Base-by-base conservation (phyloP, 2,329 filamentous ascomycete species). In the Colletotrichum godetiae region DNA sequence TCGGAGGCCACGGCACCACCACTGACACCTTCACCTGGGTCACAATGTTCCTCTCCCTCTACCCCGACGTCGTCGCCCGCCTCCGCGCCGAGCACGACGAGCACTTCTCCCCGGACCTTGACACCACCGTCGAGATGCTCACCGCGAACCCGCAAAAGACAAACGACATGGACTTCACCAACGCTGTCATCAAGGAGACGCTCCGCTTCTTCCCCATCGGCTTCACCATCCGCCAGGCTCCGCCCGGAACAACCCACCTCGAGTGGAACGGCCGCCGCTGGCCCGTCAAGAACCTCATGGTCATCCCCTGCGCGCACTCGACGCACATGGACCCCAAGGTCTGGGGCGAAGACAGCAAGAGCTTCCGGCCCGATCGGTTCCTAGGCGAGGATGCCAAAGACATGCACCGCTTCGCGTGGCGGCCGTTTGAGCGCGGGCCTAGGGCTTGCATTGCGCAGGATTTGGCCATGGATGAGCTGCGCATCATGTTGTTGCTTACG, bases 171-270 rank as follows among this genome's bases (percentile, higher is more conserved):
- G 81, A 82, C 1, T 90, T 88, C 75, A 88, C 87, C 4, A 82
- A 81, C 10, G 88, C 87, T 29, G 84, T 89, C 22, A 84, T 89
- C 73, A 88, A 89, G 72, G 89, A 91, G 77, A 82, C 84, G 0
- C 81, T 91, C 1, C 84, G 88, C 4, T 76, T 90, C 46, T 88
- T 85, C 74, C 87, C 88, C 0, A 84, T 88, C 1, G 87, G 73
- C 81, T 83, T 82, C 56, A 84, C 84, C 2, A 81, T 85, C 19
- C 83, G 86, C 52, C 59, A 70, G 7, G 82, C 80, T 5, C 66
- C 71, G 12, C 33, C 62, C 13, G 80, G 80, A 22, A 78, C 81
- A 73, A 82, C 82, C 22, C 76, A 82, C 73, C 82, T 81, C 46
- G 79, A 87, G 35, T 75, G 73, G 73, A 80, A 85, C 1, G 84